phyloP scores from a whole-genome alignment of 306 rosid species.

The Cicer judaicum region DNA sequence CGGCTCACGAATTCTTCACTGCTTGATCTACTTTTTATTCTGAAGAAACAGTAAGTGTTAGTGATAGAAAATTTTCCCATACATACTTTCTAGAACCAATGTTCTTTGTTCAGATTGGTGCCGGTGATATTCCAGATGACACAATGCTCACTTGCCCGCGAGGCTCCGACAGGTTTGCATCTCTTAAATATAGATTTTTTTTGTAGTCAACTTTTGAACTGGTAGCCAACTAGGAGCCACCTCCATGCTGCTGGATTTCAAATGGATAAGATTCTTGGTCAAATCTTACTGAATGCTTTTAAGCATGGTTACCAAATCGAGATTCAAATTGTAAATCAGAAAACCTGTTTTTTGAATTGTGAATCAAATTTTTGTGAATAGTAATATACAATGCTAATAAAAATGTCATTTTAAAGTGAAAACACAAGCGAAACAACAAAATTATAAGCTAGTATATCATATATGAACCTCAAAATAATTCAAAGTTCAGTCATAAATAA shows the following conservation, averaged over 20 bases:
- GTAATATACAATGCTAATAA: too few relatives aligned
- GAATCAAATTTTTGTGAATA: too few relatives aligned
- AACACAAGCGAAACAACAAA: too few relatives aligned
- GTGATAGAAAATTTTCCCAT: slow-evolving; percentile 12
- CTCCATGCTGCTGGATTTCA: slow-evolving; percentile 54
- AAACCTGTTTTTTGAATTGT: too few relatives aligned
- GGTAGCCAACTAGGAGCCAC: slow-evolving; percentile 35
- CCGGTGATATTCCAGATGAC: slow-evolving; percentile 94
- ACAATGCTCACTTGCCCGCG: slow-evolving; percentile 81
- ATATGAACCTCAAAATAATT: too few relatives aligned
- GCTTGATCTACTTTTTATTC: slow-evolving; percentile 12
- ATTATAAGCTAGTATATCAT: too few relatives aligned
- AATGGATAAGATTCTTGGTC: slow-evolving; percentile 3
- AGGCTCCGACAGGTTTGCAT: slow-evolving; percentile 85
- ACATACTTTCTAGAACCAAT: slow-evolving; percentile 41
- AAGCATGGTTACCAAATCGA: too few relatives aligned
- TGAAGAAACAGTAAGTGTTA: slow-evolving; percentile 15
- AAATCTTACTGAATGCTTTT: too few relatives aligned
- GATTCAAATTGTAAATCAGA: too few relatives aligned
- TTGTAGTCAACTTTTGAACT: slow-evolving; percentile 34
- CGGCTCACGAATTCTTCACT: not conserved
- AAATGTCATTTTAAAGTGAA: too few relatives aligned
- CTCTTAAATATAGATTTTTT: slow-evolving; percentile 34
- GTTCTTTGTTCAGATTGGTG: slow-evolving; percentile 81
- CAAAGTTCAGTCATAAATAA: too few relatives aligned